Conservation (phyloP, 352 stramenopile genomes). For the Globisporangium takayamanum region DNA sequence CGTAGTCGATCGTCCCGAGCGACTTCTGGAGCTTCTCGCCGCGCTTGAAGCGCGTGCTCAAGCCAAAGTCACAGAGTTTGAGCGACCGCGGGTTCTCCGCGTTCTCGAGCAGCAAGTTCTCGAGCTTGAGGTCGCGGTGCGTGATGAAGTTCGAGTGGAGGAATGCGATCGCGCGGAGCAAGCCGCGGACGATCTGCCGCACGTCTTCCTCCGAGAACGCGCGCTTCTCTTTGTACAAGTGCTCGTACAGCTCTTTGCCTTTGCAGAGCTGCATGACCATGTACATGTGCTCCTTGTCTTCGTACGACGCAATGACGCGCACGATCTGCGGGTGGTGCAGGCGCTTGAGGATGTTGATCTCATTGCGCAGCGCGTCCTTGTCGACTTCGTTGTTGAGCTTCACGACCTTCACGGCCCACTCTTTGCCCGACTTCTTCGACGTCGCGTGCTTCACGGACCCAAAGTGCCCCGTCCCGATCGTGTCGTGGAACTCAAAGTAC, state of each 20-base stretch:
- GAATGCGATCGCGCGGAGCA: slow-evolving; percentile 59
- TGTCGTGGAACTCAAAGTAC: slow-evolving; percentile 54
- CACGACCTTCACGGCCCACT: slow-evolving; percentile 76
- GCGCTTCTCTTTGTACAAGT: slow-evolving; percentile 63
- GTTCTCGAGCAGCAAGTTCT: slow-evolving; percentile 78
- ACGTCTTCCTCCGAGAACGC: slow-evolving; percentile 64
- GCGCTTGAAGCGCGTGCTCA: slow-evolving; percentile 67
- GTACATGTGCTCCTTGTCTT: slow-evolving; percentile 79
- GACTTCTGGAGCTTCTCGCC: slow-evolving; percentile 70
- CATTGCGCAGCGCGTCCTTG: slow-evolving; percentile 65
- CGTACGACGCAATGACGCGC: slow-evolving; percentile 68
- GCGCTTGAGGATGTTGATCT: slow-evolving; percentile 71
- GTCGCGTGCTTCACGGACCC: slow-evolving; percentile 59
- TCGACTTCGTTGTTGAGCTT: slow-evolving; percentile 65
- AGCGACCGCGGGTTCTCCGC: slow-evolving; percentile 50
- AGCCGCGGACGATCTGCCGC: slow-evolving; percentile 47
- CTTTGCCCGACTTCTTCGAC: slow-evolving; percentile 57
- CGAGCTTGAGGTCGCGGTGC: slow-evolving; percentile 76
- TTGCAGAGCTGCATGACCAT: slow-evolving; percentile 86
- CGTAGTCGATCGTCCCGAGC: slow-evolving; percentile 79
- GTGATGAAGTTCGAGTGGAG: slow-evolving; percentile 80
- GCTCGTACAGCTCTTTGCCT: slow-evolving; percentile 73
- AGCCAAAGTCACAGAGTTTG: slow-evolving; percentile 78
- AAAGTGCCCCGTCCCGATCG: slow-evolving; percentile 68
- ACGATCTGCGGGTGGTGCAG: slow-evolving; percentile 81